Conservation (phyloP, 148 eudicot species). For the Chenopodium berlandieri region DNA sequence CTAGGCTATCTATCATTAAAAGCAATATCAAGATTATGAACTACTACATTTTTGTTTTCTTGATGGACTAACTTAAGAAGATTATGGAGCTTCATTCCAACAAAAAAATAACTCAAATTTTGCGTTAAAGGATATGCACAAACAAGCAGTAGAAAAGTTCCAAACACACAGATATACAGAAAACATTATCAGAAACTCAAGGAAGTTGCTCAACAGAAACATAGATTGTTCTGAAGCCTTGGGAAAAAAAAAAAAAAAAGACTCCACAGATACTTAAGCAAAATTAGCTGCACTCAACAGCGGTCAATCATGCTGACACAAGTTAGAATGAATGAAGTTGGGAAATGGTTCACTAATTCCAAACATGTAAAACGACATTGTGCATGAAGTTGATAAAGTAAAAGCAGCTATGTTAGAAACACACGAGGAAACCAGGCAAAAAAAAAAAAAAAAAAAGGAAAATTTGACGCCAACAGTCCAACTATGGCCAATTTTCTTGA, state of each 20-base stretch:
- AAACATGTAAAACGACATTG: background rate
- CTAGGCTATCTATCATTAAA: background rate
- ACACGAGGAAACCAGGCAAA: background rate
- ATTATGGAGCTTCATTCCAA: background rate
- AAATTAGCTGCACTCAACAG: background rate
- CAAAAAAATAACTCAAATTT: background rate
- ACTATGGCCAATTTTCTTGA: too few species aligned
- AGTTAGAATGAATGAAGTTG: background rate
- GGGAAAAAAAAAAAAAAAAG: too few species aligned
- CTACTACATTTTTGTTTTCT: background rate
- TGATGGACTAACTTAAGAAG: background rate
- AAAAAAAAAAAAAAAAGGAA: background rate
- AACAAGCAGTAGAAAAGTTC: background rate
- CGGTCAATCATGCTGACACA: too few species aligned
- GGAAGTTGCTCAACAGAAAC: too few species aligned
- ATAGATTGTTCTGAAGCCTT: too few species aligned
- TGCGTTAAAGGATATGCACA: background rate
- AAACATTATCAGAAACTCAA: too few species aligned
- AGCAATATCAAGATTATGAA: too few species aligned
- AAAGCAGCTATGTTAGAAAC: background rate
- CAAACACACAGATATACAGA: background rate
- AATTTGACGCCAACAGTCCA: too few species aligned
- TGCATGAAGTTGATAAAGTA: background rate
- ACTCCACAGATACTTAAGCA: background rate
- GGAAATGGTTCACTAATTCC: background rate